Base-by-base conservation (phyloP, 176 grass and related monocot species). In the Pontederia crassipes region DNA sequence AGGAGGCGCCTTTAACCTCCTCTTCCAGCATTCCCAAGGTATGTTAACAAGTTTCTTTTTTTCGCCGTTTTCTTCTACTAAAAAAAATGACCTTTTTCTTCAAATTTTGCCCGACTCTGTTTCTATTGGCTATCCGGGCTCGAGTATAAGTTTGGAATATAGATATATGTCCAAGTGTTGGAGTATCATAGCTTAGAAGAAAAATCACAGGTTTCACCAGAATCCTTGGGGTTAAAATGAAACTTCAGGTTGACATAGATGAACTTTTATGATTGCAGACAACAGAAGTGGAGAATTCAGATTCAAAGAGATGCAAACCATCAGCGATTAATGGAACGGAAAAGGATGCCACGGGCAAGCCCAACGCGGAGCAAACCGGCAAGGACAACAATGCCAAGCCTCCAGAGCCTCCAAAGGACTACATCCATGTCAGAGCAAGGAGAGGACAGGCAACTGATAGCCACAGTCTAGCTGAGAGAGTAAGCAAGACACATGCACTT, bases 401-500 rank as follows among this genome's bases (percentile, higher is more conserved):
- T 13, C 9, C 74, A 3, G 77, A 81, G 58, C 67, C 81, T 2
- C 57, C 17, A 17, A 89, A 81, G 67, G 86, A 75, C 47, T 89
- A 84, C 62, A 84, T 84, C 78, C 86, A 89, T 55, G 86, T 89
- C 16, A 63, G 86, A 67, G 86, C 86, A 14, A 67, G 86, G 64
- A 55, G 81, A 57, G 86, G 86, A 12, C 86, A 89, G 62, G 86
- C 86, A 45, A 89, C 86, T 17, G 86, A 89, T 66, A 84, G 81
- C 55, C 86, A 89, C 62, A 89, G 86, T 67, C 81, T 89, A 32
- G 86, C 86, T 11, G 86, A 89, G 71, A 72, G 86, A 71, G 86
- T 89, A 78, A 67, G 26, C 18, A 9, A 12, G 53, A 46, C 11
- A 27, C 28, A 26, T 11, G 15, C 16, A 12, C 40, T 35, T 17